Evolutionary conservation across 331 rosid genomes (phyloP).

Genomic region (Ulmus americana): DNA sequence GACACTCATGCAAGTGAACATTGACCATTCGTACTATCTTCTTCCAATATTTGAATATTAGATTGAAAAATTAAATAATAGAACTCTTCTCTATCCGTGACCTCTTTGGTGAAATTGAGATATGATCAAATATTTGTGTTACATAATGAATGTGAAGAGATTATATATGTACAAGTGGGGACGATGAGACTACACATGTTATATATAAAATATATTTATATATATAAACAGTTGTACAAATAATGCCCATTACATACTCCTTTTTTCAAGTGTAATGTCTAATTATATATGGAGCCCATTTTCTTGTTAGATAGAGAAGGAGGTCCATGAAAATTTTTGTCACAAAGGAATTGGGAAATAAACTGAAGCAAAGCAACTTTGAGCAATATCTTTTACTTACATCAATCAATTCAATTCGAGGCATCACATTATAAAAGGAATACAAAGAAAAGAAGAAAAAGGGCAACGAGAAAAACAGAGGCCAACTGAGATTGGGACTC

Average conservation of each 20-base stretch:
- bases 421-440: not conserved
- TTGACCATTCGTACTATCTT: no score
- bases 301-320: not conserved
- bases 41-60: not conserved
- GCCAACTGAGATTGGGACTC: conserved; percentile 8
- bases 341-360: not conserved
- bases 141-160: not conserved
- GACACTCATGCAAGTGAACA: no score
- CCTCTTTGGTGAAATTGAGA: not conserved
- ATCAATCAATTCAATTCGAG: conserved; percentile 14
- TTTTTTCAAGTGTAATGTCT: not conserved
- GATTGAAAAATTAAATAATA: not conserved
- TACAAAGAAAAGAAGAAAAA: not conserved
- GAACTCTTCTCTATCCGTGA: conserved; percentile 6
- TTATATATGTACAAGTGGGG: not conserved
- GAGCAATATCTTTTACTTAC: not conserved
- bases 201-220: not conserved
- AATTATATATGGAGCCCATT: not conserved
- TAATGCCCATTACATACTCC: not conserved
- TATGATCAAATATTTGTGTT: not conserved
- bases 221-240: conserved; percentile 2
- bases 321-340: not conserved
- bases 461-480: not conserved
- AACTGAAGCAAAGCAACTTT: conserved; percentile 6
- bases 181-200: not conserved